These are phyloP conservation scores for Diaporthe velutina DNA, from an alignment of 2,329 filamentous ascomycete genomes.

Conservation along the genomic window DNA sequence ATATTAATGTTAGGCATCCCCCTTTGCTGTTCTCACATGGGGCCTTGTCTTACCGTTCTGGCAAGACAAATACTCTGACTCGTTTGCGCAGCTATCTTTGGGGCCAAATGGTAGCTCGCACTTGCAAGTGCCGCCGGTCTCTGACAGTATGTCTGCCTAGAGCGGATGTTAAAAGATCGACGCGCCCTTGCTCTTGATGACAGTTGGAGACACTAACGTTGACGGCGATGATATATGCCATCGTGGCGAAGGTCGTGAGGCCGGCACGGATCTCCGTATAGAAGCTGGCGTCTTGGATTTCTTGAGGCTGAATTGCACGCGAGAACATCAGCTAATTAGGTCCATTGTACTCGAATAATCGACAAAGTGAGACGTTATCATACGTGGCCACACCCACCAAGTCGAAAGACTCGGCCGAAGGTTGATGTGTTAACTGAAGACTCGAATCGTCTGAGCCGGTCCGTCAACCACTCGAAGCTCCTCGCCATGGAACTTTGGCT, in stretches of 20 bases:
- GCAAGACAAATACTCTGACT: conserved; percentile 49
- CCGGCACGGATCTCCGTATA: conserved; percentile 84
- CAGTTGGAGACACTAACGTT: conserved; percentile 63
- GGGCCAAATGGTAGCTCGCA: conserved; percentile 64
- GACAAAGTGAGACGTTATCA: conserved; percentile 10
- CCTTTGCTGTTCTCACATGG: conserved; percentile 49
- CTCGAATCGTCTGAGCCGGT: conserved; percentile 44
- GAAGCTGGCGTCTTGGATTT: conserved; percentile 78
- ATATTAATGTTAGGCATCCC: neutral
- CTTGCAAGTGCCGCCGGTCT: conserved; percentile 82
- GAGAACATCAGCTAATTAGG: neutral
- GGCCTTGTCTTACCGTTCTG: conserved; percentile 24
- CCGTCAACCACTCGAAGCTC: conserved; percentile 34
- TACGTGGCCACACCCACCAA: conserved; percentile 73
- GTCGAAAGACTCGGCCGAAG: conserved; percentile 70
- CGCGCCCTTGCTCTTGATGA: too few species aligned
- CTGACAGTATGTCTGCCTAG: conserved; percentile 78
- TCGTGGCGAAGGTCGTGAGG: conserved; percentile 83
- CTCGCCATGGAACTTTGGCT: conserved; percentile 29
- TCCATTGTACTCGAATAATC: too few species aligned
- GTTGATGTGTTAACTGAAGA: conserved; percentile 51
- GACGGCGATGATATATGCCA: conserved; percentile 88
- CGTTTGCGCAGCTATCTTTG: conserved; percentile 61
- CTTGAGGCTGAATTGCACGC: conserved; percentile 65
- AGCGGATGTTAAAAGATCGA: conserved; percentile 37